Conservation (phyloP, 2,329 filamentous ascomycete species). For the Leptodontidium sp. region DNA sequence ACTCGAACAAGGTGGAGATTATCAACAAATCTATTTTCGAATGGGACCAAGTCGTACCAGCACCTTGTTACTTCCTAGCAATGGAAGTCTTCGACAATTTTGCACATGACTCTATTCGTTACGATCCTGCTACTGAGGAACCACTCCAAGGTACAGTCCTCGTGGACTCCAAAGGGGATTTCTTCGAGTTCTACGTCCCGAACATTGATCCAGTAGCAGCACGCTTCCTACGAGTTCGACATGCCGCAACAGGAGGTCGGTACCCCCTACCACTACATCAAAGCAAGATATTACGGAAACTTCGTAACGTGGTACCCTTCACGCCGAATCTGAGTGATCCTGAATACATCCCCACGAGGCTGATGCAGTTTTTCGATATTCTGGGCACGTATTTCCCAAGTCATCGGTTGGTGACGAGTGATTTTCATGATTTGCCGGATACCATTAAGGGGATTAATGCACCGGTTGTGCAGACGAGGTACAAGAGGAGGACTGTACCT, state of each 20-base stretch:
- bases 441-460: slow-evolving; percentile 86
- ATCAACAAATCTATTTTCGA: slow-evolving; percentile 96
- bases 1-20: slow-evolving; percentile 88
- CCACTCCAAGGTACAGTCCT: slow-evolving; percentile 90
- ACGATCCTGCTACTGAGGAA: slow-evolving; percentile 81
- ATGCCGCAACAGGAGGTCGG: slow-evolving; percentile 73
- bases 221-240: slow-evolving; percentile 84
- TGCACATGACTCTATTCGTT: slow-evolving; percentile 91
- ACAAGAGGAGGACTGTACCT: slow-evolving; percentile 84
- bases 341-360: slow-evolving; percentile 91
- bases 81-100: slow-evolving; percentile 99
- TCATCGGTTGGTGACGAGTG: slow-evolving; percentile 86
- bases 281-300: slow-evolving; percentile 62
- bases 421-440: slow-evolving; percentile 89
- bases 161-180: slow-evolving; percentile 84
- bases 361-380: slow-evolving; percentile 98
- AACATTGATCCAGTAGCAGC: slow-evolving; percentile 82
- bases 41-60: slow-evolving; percentile 87
- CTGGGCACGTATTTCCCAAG: slow-evolving; percentile 87
- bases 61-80: slow-evolving; percentile 95
- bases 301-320: slow-evolving; percentile 73
- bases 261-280: slow-evolving; percentile 68
- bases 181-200: slow-evolving; percentile 91
- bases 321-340: slow-evolving; percentile 79
- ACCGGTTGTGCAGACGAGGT: slow-evolving; percentile 95